Conservation (phyloP, 2,329 filamentous ascomycete genomes). For the Blastomyces silverae region DNA sequence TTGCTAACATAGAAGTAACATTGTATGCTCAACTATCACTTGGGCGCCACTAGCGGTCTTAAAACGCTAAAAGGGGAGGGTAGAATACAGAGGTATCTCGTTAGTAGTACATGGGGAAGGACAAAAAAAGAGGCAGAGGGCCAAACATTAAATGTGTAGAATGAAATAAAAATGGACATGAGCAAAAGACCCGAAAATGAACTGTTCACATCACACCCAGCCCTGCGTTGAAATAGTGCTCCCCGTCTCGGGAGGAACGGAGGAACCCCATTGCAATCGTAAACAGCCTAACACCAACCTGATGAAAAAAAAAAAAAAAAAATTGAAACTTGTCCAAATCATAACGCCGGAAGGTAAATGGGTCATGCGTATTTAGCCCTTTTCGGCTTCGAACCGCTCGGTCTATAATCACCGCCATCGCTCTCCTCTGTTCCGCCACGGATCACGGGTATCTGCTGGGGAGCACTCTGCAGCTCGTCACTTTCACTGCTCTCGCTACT, state of each 20-base stretch:
- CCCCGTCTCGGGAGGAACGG: background rate
- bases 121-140: background rate
- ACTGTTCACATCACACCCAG: too few species aligned
- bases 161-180: constrained; percentile 2
- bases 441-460: constrained; percentile 19
- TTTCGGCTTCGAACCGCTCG: constrained; percentile 22
- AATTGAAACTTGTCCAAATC: background rate
- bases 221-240: background rate
- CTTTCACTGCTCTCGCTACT: constrained; percentile 16
- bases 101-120: background rate
- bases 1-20: background rate
- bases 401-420: constrained; percentile 27
- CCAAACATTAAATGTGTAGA: background rate
- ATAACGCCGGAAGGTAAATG: constrained; percentile 6
- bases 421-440: constrained; percentile 29
- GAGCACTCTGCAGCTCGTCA: constrained; percentile 18
- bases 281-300: background rate
- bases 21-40: background rate
- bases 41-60: background rate
- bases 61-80: background rate
- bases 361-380: constrained; percentile 19
- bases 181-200: background rate
- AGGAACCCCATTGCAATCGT: background rate
- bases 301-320: background rate
- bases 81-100: constrained; percentile 11